Evolutionary conservation across 371 early-diverging fungal genomes (phyloP).

Genomic region (Paraphysoderma sedebokerense): DNA sequence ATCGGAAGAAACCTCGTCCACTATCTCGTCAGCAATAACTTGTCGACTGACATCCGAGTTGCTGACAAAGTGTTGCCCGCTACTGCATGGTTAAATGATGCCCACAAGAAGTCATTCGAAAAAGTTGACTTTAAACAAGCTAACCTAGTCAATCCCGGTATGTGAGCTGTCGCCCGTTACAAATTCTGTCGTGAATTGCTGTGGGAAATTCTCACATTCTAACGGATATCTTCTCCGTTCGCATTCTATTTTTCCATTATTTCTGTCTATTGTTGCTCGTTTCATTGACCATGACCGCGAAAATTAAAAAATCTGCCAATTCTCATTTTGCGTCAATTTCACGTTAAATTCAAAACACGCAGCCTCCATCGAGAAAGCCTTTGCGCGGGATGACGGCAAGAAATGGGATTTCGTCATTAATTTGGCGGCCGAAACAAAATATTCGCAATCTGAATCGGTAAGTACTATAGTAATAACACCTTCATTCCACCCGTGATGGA

Average conservation of each 20-base stretch:
- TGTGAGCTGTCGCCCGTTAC: constrained; percentile 5
- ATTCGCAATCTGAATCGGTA: constrained; percentile 64
- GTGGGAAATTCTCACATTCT: neutral
- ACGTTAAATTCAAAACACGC: too few species aligned
- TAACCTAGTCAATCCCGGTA: constrained; percentile 61
- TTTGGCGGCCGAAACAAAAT: constrained; percentile 79
- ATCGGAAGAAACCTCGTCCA: constrained; percentile 65
- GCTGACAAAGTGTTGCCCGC: constrained; percentile 79
- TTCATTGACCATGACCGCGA: too few species aligned
- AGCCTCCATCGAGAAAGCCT: constrained; percentile 55
- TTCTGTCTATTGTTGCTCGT: neutral
- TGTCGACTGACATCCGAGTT: constrained; percentile 51
- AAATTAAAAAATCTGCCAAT: too few species aligned
- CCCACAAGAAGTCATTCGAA: constrained; percentile 44
- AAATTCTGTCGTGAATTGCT: neutral
- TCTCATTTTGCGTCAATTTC: too few species aligned
- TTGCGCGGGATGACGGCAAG: constrained; percentile 38
- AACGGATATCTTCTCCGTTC: neutral
- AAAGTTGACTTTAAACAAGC: constrained; percentile 66
- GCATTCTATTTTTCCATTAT: neutral
- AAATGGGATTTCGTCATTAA: constrained; percentile 74
- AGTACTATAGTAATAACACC: too few species aligned
- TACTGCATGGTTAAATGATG: constrained; percentile 56
- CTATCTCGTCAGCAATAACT: constrained; percentile 43
- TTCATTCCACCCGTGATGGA: too few species aligned